Evolutionary conservation across 306 rosid genomes (phyloP).

Genomic region (Medicago truncatula): MtrunA17r5.0-ANR NC_053049.1:20406501-20407000

Average conservation of each 20-base stretch:
- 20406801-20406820: neutral
- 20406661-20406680: neutral
- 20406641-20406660: neutral
- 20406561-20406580: constrained; percentile 24
- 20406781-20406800: neutral
- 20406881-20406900: constrained; percentile 53
- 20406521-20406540: neutral
- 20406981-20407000: too few species aligned
- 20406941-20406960: neutral
- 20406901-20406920: constrained; percentile 30
- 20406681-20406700: neutral
- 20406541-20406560: neutral
- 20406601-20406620: neutral
- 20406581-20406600: neutral
- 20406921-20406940: constrained; percentile 4
- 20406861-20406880: constrained; percentile 52
- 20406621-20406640: neutral
- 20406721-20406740: constrained; percentile 55
- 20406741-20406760: neutral
- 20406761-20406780: neutral
- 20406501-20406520: neutral
- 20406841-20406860: neutral
- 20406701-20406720: constrained; percentile 11
- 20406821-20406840: too few species aligned
- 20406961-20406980: too few species aligned